Evolutionary conservation across 1,284 basidiomycete species (phyloP), one percentile per base, ranked within the genome.

Genomic region (Microbotryum saponariae): DNA sequence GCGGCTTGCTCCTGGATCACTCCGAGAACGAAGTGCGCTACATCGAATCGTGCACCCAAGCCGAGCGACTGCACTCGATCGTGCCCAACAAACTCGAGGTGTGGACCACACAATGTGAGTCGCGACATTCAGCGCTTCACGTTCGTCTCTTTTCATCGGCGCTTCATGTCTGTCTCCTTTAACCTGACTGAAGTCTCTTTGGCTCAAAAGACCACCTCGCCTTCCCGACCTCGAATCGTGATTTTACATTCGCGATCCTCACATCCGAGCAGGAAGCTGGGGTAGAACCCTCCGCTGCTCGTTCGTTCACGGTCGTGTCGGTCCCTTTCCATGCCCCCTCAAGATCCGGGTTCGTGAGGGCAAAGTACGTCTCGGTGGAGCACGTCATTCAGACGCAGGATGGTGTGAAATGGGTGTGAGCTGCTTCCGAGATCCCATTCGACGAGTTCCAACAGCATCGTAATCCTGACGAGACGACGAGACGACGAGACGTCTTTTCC

Each of bases 301-400:
- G 52, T 4, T 50, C 56, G 12, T 67, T 67, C 54, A 16, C 60
- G 46, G 63, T 67, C 51, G 48, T 67, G 29, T 65, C 66, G 46
- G 56, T 67, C 25, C 66, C 66, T 1, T 25, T 54, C 23, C 53
- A 53, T 20, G 53, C 46, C 2, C 51, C 61, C 8, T n/a, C 33
- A 14, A 48, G 50, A 23, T 33, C 50, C 31, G 60, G 59, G 0
- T 61, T 49, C 45, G 59, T 59, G 5, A 23, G 63, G 6, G 60
- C 58, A 7, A 21, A 56, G 31, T 67, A 67, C 48, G 66, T 65
- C 42, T 48, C 46, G 7, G 63, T 65, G 21, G 66, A 67, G 53
- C 29, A 62, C 16, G 56, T 62, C 21, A 10, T 47, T n/a, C 60
- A 66, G 45, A 33, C 33, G 7, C 46, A 52, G 16, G 56, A 61